Evolutionary conservation across 352 stramenopile genomes (phyloP), one percentile per base, ranked within the genome.

Genomic region (Nothophytophthora sp.): DNA sequence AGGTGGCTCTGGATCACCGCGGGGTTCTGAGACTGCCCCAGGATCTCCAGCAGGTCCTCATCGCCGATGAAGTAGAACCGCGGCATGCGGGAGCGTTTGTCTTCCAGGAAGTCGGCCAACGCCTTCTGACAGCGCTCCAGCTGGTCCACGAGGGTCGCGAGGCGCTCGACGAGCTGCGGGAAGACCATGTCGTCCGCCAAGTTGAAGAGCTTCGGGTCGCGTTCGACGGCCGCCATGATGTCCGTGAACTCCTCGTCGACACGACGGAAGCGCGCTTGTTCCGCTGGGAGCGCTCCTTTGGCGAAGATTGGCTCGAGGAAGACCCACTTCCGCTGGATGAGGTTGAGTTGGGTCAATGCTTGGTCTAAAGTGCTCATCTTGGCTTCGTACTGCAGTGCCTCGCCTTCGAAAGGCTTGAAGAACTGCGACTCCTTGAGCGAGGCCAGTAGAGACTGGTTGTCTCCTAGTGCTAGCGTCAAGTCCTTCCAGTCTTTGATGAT

Each of bases 401-500:
- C 77, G 42, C 96, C 86, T 49, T 96, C 89, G 56, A 99, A 99
- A 4, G 90, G 74, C 38, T 96, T 98, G 73, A 98, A 98, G 67
- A 98, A 98, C 36, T 95, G 90, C 16, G 90, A 98, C 51, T 98
- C 95, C 42, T 98, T 98, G 4, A 99, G 73, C 20, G 92, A 98
- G 1, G 83, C 86, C 5, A 99, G 61, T 11, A 98, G 71, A 13
- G 81, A 96, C 60, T 98, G 95, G 56, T 99, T 98, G 67, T 99
- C 95, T 0, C 92, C 95, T 1, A 99, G 60, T 16, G 93, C 90
- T 5, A 98, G 73, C n/a, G 93, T 95, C 16, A 98, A 66, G 32
- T 98, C 92, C 41, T 97, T 97, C 92, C 95, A 98, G 60, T 98
- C 93, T 41, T 96, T 96, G 67, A 98, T 98, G 50, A 98, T 95